Conservation (phyloP, 768 basidiomycete species). For the Trametes elegans region DNA sequence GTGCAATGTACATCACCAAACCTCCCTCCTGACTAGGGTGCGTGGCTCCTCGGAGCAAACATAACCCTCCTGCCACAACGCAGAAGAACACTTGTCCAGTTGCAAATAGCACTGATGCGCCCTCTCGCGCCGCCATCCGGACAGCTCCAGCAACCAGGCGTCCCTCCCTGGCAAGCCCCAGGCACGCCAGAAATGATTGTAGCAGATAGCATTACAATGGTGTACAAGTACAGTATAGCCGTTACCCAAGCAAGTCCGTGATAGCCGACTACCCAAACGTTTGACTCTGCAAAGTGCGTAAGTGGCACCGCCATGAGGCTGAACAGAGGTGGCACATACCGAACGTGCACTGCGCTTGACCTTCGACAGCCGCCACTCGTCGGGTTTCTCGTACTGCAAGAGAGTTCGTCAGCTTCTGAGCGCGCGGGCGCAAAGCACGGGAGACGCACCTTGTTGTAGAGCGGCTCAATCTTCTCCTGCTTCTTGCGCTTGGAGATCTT, state of each 20-base stretch:
- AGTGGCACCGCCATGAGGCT: background rate
- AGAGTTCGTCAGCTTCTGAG: slow-evolving; percentile 2
- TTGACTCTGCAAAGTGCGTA: slow-evolving; percentile 54
- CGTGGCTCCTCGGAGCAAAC: too few species aligned
- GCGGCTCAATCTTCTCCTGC: slow-evolving; percentile 95
- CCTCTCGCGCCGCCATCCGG: too few species aligned
- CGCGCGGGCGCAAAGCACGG: background rate
- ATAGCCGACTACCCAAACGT: slow-evolving; percentile 68
- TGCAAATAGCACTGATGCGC: too few species aligned
- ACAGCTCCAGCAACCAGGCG: too few species aligned
- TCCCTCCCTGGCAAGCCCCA: background rate
- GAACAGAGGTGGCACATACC: slow-evolving; percentile 19
- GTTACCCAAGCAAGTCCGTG: slow-evolving; percentile 6
- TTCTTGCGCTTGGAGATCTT: slow-evolving; percentile 96
- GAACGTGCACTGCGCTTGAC: slow-evolving; percentile 89
- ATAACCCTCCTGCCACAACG: too few species aligned
- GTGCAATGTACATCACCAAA: background rate
- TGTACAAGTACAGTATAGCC: slow-evolving; percentile 14
- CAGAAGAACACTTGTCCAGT: too few species aligned
- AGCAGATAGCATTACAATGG: slow-evolving; percentile 21
- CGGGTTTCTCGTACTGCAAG: slow-evolving; percentile 78
- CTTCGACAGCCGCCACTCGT: slow-evolving; percentile 93
- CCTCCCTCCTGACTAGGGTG: too few species aligned
- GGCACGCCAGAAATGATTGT: background rate
- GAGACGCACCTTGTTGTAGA: slow-evolving; percentile 76